phyloP scores from a whole-genome alignment of 2,329 filamentous ascomycete species.

The Talaromyces sp. region DNA sequence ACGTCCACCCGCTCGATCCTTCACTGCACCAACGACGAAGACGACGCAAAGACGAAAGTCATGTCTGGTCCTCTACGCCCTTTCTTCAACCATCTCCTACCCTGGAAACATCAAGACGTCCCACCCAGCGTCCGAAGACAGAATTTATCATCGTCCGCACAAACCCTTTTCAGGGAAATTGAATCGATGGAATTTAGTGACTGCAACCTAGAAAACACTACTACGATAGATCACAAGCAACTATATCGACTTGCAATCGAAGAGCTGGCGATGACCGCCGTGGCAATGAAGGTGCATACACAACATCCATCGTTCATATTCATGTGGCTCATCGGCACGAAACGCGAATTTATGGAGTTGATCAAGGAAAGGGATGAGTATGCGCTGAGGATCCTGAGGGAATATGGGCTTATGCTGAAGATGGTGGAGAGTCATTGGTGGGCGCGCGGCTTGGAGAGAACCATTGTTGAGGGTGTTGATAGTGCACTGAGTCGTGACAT shows the following conservation, averaged over 20 bases:
- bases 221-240: not conserved
- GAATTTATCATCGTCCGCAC: not conserved
- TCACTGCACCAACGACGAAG: not conserved
- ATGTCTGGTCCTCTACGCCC: constrained; percentile 5
- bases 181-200: not conserved
- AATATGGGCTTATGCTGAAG: not conserved
- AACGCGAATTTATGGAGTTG: constrained; percentile 6
- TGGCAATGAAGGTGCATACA: not conserved
- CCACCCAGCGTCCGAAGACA: not conserved
- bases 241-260: constrained; percentile 5
- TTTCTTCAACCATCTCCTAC: constrained; percentile 6
- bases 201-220: no score
- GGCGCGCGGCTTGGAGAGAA: not conserved
- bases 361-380: not conserved
- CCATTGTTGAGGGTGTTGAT: not conserved
- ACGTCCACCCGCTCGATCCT: not conserved
- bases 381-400: constrained; percentile 4
- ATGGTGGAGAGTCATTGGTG: constrained; percentile 5
- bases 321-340: constrained; percentile 11
- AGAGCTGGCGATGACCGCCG: not conserved
- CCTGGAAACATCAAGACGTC: constrained; percentile 5
- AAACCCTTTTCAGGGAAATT: not conserved
- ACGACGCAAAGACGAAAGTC: not conserved
- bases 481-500: not conserved
- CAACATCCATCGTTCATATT: constrained; percentile 6